Conservation (phyloP, 768 basidiomycete genomes). For the Lentinula guzmanii region DNA sequence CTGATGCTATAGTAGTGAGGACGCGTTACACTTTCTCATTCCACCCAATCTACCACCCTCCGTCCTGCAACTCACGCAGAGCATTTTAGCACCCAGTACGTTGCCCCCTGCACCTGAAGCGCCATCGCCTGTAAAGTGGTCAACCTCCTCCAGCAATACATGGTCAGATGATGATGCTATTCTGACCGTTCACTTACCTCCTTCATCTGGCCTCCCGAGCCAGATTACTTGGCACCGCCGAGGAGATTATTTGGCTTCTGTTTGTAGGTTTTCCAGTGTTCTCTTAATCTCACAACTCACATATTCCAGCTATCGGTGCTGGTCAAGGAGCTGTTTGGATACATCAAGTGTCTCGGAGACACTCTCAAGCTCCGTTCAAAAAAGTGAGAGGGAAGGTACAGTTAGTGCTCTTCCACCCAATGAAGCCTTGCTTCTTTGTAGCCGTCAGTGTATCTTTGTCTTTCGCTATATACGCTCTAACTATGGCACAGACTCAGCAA, state of each 20-base stretch:
- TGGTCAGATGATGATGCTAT: conserved; percentile 51
- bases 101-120: conserved; percentile 51
- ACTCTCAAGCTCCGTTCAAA: conserved; percentile 97
- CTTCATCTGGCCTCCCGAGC: conserved; percentile 63
- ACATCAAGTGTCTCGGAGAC: conserved; percentile 87
- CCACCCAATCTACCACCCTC: conserved; percentile 70
- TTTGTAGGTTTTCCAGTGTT: conserved; percentile 57
- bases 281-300: conserved; percentile 7
- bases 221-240: conserved; percentile 90
- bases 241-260: conserved; percentile 94
- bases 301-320: conserved; percentile 48
- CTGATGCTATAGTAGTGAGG: conserved; percentile 52
- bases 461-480: not conserved
- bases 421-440: conserved; percentile 94
- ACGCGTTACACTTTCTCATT: conserved; percentile 70
- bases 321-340: conserved; percentile 88
- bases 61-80: conserved; percentile 52
- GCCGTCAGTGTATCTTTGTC: conserved; percentile 54
- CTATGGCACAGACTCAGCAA: conserved; percentile 73
- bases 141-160: conserved; percentile 35
- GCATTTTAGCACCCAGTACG: conserved; percentile 55
- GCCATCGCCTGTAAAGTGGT: conserved; percentile 71
- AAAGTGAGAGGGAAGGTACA: conserved; percentile 91
- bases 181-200: conserved; percentile 56
- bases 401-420: conserved; percentile 89